Base-by-base conservation (phyloP, 352 stramenopile species). In the Globisporangium uncinulatum region DNA sequence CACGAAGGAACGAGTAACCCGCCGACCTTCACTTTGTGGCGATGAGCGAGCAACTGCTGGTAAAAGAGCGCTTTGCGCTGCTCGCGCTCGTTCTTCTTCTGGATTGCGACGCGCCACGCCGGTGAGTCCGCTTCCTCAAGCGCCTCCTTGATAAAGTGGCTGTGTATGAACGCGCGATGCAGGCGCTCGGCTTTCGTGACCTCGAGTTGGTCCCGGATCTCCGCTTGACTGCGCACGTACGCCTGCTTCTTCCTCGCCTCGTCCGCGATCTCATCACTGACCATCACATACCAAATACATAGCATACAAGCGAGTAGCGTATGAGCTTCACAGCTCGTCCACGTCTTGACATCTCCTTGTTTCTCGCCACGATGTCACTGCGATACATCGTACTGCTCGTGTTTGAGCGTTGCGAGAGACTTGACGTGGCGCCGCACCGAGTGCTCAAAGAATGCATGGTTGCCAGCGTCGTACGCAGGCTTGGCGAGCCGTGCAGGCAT, bases 121-220 rank as follows among this genome's bases (percentile, higher is more conserved):
- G 78, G 74, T 15, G 76, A 88, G 5, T 91, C 73, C 3, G 79
- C 86, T 59, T 91, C 80, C 34, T 89, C 74, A 0, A 91, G 59
- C 9, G 74, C 74, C 49, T 80, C 78, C 51, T 89, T 87, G 59
- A 89, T 89, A 39, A 79, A 91, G 39, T 80, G 69, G 41, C 73
- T 87, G 53, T 89, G 75, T 36, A 89, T 72, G 48, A 83, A 88
- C 6, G 77, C 77, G 8, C 66, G 67, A 63, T 89, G 83, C 13
- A 90, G 58, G 51, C 83, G 75, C 62, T 91, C 80, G 9, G 79
- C 79, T 42, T 86, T 88, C 2, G 75, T 88, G 24, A 57, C 46
- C 50, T 86, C 75, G 4, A 93, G 63, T 14, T 73, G 24, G 20
- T 76, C 67, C 44, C 57, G 67, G 31, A 82, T 56, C 10, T 69